A percentile compares a stretch with the other conserved stretches of the same genome.
These are phyloP conservation scores for Reticulascus tulasneorum DNA, from an alignment of 2,329 filamentous ascomycete species.

Conservation along the genomic window DNA sequence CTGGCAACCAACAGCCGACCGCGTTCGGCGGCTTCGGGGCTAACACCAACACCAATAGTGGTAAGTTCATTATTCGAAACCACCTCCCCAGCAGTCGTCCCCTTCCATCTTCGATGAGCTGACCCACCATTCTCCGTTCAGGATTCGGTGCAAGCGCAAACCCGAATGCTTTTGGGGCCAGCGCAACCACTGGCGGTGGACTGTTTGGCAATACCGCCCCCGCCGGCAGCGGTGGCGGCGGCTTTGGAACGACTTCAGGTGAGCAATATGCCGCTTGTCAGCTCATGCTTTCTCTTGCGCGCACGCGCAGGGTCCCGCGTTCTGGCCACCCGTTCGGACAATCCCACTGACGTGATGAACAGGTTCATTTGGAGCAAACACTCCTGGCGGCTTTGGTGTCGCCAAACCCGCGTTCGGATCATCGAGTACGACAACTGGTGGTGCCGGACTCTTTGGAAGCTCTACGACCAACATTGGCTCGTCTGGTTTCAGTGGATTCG, in stretches of 20 bases:
- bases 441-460: constrained; percentile 43
- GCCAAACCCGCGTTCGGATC: constrained; percentile 19
- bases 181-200: constrained; percentile 24
- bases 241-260: too few species aligned
- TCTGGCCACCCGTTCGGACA: too few species aligned
- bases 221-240: constrained; percentile 9
- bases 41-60: constrained; percentile 37
- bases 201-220: constrained; percentile 20
- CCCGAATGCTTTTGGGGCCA: constrained; percentile 42
- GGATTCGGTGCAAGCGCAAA: constrained; percentile 35
- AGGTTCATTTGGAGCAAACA: constrained; percentile 35
- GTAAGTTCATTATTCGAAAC: constrained; percentile 47
- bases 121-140: constrained; percentile 14
- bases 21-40: constrained; percentile 57
- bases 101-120: constrained; percentile 6
- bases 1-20: constrained; percentile 40
- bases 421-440: constrained; percentile 26
- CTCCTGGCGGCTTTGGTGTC: constrained; percentile 30
- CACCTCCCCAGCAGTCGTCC: neutral
- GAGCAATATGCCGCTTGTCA: too few species aligned
- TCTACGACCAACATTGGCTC: constrained; percentile 30
- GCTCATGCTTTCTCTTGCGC: too few species aligned
- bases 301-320: too few species aligned
- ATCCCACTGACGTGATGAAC: too few species aligned
- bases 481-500: constrained; percentile 39